Percentiles rank a stretch among this genome's conserved stretches.
phyloP scores from a whole-genome alignment of 768 basidiomycete genomes.

The Pleurotus cornucopiae region DNA sequence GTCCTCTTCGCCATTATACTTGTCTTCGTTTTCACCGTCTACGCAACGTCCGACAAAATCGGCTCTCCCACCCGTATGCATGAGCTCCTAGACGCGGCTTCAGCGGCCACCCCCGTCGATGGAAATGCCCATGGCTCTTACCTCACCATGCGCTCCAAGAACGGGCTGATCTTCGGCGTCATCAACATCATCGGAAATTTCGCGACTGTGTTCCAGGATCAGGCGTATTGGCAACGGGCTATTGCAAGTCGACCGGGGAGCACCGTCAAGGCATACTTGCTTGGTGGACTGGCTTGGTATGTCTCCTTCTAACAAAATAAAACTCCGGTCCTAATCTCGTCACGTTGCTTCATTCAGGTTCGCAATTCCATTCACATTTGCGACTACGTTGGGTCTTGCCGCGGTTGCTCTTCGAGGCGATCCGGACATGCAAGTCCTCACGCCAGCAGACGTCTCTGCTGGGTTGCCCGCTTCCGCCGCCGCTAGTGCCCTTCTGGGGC shows the following conservation, averaged over 20 bases:
- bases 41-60: constrained; percentile 74
- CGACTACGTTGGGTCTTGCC: constrained; percentile 83
- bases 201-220: constrained; percentile 45
- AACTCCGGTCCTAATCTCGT: not conserved
- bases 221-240: constrained; percentile 90
- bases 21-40: constrained; percentile 71
- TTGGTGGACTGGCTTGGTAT: constrained; percentile 86
- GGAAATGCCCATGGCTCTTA: constrained; percentile 89
- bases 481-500: constrained; percentile 75
- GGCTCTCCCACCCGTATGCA: constrained; percentile 80
- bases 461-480: constrained; percentile 85
- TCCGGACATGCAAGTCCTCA: constrained; percentile 44
- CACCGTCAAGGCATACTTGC: constrained; percentile 88
- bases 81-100: constrained; percentile 61
- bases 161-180: constrained; percentile 70
- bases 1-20: constrained; percentile 87
- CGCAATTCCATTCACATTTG: constrained; percentile 81
- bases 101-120: constrained; percentile 52
- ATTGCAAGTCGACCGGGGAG: constrained; percentile 81
- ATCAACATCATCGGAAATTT: constrained; percentile 90
- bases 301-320: constrained; percentile 11
- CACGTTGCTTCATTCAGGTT: constrained; percentile 41
- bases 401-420: constrained; percentile 75
- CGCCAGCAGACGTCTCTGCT: constrained; percentile 72
- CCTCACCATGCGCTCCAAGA: constrained; percentile 72